A percentile compares a stretch with the other conserved stretches of the same genome.
These are phyloP conservation scores for Pichia norvegensis DNA, from an alignment of 1,139 yeast genomes.

Conservation along the genomic window DNA sequence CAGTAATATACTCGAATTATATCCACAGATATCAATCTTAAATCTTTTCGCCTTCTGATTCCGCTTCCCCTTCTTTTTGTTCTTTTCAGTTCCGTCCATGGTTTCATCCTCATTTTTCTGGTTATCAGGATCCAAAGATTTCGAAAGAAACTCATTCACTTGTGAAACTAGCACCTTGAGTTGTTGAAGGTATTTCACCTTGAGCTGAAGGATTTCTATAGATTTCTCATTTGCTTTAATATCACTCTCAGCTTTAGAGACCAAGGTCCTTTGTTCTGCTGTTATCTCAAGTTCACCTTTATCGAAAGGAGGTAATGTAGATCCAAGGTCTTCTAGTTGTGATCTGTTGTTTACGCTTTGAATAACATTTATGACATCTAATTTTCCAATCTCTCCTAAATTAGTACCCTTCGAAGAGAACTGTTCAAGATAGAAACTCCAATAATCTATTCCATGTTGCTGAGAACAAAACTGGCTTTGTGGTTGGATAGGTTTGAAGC, in stretches of 20 bases:
- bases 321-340: slow-evolving; percentile 29
- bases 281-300: slow-evolving; percentile 18
- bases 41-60: slow-evolving; percentile 20
- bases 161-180: slow-evolving; percentile 34
- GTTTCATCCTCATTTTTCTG: slow-evolving; percentile 22
- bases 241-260: slow-evolving; percentile 7
- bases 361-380: slow-evolving; percentile 20
- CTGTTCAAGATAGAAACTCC: slow-evolving; percentile 25
- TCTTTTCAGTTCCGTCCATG: slow-evolving; percentile 2
- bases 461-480: slow-evolving; percentile 66
- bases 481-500: slow-evolving; percentile 50
- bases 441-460: slow-evolving; percentile 60
- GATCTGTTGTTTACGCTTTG: slow-evolving; percentile 22
- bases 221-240: slow-evolving; percentile 2
- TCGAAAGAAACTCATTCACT: slow-evolving; percentile 32
- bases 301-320: slow-evolving; percentile 26
- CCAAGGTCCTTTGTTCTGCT: slow-evolving; percentile 25
- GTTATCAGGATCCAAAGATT: slow-evolving; percentile 3
- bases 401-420: slow-evolving; percentile 2
- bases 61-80: slow-evolving; percentile 19
- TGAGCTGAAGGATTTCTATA: slow-evolving; percentile 12
- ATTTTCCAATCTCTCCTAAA: slow-evolving; percentile 10
- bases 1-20: slow-evolving; percentile 27
- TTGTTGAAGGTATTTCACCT: slow-evolving; percentile 24
- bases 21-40: slow-evolving; percentile 37